Percentiles rank a stretch among this genome's conserved stretches.
phyloP scores from a whole-genome alignment of 2,329 filamentous ascomycete species.

The Knoxdaviesia capensis region DNA sequence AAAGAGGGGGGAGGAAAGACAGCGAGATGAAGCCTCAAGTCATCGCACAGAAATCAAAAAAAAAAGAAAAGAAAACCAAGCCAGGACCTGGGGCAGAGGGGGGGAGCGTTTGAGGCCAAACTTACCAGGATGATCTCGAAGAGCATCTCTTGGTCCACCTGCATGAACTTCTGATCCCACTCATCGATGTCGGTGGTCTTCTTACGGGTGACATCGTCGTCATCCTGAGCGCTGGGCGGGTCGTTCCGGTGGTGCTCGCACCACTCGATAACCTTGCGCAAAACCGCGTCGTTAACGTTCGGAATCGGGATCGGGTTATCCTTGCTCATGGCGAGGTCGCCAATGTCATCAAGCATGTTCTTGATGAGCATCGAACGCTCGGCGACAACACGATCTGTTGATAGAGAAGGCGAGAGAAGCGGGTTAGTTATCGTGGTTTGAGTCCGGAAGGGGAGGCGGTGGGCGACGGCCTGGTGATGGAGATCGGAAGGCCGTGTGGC shows the following conservation, averaged over 20 bases:
- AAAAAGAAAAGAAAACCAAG: not conserved
- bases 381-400: conserved; percentile 56
- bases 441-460: not conserved
- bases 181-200: conserved; percentile 98
- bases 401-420: conserved; percentile 2
- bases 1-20: not conserved
- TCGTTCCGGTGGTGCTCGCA: conserved; percentile 89
- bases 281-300: conserved; percentile 82
- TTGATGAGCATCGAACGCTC: conserved; percentile 92
- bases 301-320: conserved; percentile 67
- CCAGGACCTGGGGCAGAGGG: not conserved
- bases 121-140: conserved; percentile 95
- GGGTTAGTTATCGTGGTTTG: conserved; percentile 2
- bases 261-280: conserved; percentile 96
- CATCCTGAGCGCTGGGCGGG: conserved; percentile 61
- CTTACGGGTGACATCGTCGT: conserved; percentile 85
- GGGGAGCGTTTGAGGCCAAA: conserved; percentile 6
- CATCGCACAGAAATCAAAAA: not conserved
- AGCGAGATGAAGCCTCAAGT: not conserved
- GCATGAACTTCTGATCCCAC: conserved; percentile 99
- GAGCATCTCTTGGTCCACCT: conserved; percentile 98
- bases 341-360: conserved; percentile 93
- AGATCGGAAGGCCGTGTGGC: not conserved
- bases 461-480: not conserved
- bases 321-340: conserved; percentile 33